Evolutionary conservation across 371 early-diverging fungal genomes (phyloP).

Genomic region (Cokeromyces recurvatus): DNA sequence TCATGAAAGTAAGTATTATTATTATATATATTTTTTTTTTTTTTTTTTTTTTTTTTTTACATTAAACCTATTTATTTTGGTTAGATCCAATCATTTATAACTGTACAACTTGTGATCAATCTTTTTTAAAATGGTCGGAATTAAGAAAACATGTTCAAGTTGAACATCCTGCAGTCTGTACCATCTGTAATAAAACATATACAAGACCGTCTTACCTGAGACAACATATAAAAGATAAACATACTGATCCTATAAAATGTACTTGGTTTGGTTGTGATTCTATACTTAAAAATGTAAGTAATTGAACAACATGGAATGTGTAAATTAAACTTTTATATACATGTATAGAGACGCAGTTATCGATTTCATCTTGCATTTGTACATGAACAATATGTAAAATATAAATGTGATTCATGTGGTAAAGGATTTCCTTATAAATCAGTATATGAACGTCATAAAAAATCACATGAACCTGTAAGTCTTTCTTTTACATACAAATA

Average conservation of each 20-base stretch:
- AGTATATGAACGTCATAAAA: slow-evolving; percentile 43
- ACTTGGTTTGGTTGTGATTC: slow-evolving; percentile 44
- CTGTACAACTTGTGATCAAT: slow-evolving; percentile 48
- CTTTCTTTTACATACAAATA: neutral
- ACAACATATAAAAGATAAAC: slow-evolving; percentile 41
- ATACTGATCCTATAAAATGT: slow-evolving; percentile 30
- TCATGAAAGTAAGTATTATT: slow-evolving; percentile 44
- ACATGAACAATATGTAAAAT: slow-evolving; percentile 34
- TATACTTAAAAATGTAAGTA: slow-evolving; percentile 30
- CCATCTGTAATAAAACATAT: slow-evolving; percentile 49
- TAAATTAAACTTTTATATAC: no score
- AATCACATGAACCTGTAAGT: slow-evolving; percentile 23
- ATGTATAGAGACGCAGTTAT: slow-evolving; percentile 24
- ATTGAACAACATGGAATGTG: no score
- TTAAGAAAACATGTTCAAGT: slow-evolving; percentile 52
- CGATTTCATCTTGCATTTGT: slow-evolving; percentile 33
- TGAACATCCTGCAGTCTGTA: slow-evolving; percentile 48
- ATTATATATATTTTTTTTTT: no score
- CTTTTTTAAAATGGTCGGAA: slow-evolving; percentile 58
- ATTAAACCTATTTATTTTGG: neutral
- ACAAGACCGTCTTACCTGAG: slow-evolving; percentile 23
- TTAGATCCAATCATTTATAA: slow-evolving; percentile 47
- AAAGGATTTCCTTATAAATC: slow-evolving; percentile 55
- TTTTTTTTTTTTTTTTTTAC: neutral
- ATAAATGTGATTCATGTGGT: slow-evolving; percentile 47